Base-by-base conservation (phyloP, 768 basidiomycete species). In the Austroboletus festivus region DNA sequence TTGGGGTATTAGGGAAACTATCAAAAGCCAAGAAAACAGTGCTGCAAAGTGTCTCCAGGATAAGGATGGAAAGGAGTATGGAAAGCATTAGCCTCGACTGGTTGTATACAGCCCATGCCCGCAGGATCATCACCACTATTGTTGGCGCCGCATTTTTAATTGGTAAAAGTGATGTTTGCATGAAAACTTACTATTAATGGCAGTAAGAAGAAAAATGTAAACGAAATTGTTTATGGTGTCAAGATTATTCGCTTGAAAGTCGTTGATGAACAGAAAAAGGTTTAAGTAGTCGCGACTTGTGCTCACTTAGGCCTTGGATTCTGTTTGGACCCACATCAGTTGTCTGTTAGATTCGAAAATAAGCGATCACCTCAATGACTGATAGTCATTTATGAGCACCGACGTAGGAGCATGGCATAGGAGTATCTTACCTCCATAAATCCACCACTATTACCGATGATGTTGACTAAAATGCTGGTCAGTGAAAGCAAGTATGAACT, bases 41-140 rank as follows among this genome's bases (percentile, higher is more conserved):
- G 12, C 28, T 28, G 28, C 5, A 28, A 6, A 12, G 5, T 28
- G 28, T 28, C 12, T 5, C 33, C 2, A 46, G 45, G n/a, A 56
- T 33, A 21, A 38, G 51, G 15, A 35, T 12, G 22, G n/a, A 1
- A 12, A 55, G 46, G 18, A 56, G 48, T 18, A 50, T 20, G 21
- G 8, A 5, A 16, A 56, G 39, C 12, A 56, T 39, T n/a, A 6
- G 11, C 23, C 19, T 47, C 16, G 55, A 56, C 3, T 9, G 11
- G 6, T n/a, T 15, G 21, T 47, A 55, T 21, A 55, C 35, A 19
- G 50, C 50, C 35, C 40, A 52, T 12, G 52, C 52, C 6, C 49
- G 50, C 16, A 53, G 44, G n/a, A 55, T 24, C 52, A 55, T 55
- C 15, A 47, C 21, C 42, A 38, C 52, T 53, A n/a, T 6, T n/a